Evolutionary conservation across 2,329 filamentous ascomycete species (phyloP).

Genomic region (Rhynchosporium agropyri): DNA sequence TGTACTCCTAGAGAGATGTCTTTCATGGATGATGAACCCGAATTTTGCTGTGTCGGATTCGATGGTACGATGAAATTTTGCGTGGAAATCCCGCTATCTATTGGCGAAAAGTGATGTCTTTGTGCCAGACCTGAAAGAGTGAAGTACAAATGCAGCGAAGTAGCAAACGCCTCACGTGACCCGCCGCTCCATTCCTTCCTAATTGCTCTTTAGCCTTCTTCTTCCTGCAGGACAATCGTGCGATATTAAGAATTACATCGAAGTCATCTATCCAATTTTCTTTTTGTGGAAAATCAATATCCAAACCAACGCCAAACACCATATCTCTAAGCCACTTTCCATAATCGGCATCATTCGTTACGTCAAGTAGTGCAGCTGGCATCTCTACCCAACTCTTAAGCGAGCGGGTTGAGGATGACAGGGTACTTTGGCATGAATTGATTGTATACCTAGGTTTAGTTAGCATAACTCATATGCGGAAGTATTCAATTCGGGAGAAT

Average conservation of each 20-base stretch:
- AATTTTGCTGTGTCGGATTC: neutral
- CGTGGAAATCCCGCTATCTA: too few species aligned
- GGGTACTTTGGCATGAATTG: conserved; percentile 23
- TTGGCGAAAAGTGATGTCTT: too few species aligned
- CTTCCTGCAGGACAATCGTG: too few species aligned
- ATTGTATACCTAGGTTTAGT: conserved; percentile 19
- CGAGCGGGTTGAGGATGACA: conserved; percentile 21
- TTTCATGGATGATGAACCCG: too few species aligned
- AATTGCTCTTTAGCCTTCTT: too few species aligned
- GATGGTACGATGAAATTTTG: too few species aligned
- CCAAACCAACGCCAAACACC: neutral
- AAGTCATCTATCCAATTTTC: neutral
- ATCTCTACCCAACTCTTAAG: neutral
- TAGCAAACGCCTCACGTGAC: too few species aligned
- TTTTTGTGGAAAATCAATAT: neutral
- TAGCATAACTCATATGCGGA: conserved; percentile 3
- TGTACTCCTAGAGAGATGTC: too few species aligned
- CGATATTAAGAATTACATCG: neutral
- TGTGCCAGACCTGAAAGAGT: too few species aligned
- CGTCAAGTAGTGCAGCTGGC: neutral
- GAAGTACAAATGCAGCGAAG: too few species aligned
- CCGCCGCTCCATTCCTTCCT: too few species aligned
- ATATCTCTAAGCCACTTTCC: neutral
- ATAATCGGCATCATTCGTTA: neutral
- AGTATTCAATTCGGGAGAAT: neutral